Conservation (phyloP, 768 basidiomycete species). For the Pisolithus sp. region DNA sequence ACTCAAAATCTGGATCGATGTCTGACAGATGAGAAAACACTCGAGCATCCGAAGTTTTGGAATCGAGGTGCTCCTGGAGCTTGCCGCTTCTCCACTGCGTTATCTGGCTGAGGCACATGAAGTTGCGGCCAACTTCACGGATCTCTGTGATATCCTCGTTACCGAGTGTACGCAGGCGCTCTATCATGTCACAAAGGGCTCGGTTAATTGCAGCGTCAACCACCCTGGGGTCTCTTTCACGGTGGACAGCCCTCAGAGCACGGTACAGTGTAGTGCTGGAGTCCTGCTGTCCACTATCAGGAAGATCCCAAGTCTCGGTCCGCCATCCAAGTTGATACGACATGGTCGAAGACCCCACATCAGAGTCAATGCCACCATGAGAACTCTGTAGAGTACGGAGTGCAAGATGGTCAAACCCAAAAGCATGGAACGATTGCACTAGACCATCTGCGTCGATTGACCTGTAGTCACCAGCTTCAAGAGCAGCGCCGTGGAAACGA, state of each 20-base stretch:
- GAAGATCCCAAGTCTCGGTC: constrained; percentile 93
- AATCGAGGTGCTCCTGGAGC: constrained; percentile 21
- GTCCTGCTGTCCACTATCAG: constrained; percentile 44
- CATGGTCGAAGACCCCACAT: constrained; percentile 38
- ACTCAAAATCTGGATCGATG: constrained; percentile 62
- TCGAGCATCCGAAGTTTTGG: constrained; percentile 27
- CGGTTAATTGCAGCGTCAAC: constrained; percentile 46
- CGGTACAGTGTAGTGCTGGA: constrained; percentile 64
- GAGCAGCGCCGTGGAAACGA: constrained; percentile 77
- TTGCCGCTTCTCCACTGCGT: constrained; percentile 48
- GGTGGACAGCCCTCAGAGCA: constrained; percentile 74
- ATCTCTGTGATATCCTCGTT: constrained; percentile 79
- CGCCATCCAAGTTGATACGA: constrained; percentile 87
- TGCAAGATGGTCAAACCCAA: constrained; percentile 89
- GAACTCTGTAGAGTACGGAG: constrained; percentile 52
- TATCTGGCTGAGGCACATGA: constrained; percentile 81
- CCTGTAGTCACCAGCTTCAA: constrained; percentile 53
- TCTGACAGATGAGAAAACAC: constrained; percentile 40
- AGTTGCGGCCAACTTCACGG: constrained; percentile 55
- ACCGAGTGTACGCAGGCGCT: constrained; percentile 55
- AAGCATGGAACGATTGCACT: constrained; percentile 75
- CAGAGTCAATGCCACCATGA: constrained; percentile 26
- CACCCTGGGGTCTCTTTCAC: constrained; percentile 54
- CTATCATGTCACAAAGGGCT: constrained; percentile 55
- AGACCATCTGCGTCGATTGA: constrained; percentile 54